Base-by-base conservation (phyloP, 192 early-diverging fungal genomes). In the Coemansia sp. region DNA sequence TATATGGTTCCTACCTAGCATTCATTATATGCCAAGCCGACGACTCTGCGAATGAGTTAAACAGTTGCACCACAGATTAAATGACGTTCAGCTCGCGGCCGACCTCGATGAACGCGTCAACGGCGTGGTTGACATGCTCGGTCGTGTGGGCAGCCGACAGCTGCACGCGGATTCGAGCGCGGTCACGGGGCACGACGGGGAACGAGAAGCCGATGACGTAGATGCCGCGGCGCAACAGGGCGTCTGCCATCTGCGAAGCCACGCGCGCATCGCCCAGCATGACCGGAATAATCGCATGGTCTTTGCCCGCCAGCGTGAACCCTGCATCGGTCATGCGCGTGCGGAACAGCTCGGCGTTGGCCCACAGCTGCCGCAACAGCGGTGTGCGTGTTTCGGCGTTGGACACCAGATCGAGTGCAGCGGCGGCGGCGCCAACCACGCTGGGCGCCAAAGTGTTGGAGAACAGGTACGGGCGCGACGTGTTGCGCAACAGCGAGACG, bases 331-430 rank as follows among this genome's bases (percentile, higher is more conserved):
- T 60, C 75, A 89, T 78, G 25, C 84, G 79, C 52, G 58, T 48
- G 64, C 87, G 79, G 82, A 89, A 89, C 12, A 85, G 64, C 44
- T 48, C 63, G 7, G 87, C 86, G 69, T 89, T 89, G 49, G 69
- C 71, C 78, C 83, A 84, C 20, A 89, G 78, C 50, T 76, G 73
- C 22, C 74, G 70, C 12, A 86, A 80, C 47, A 89, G 71, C 38
- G 79, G 66, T 9, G 20, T 19, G 51, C 68, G 66, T 1, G 72
- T 77, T 12, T 65, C 68, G 25, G 75, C 78, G 62, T 77, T 71
- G 36, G 70, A 75, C 21, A 85, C 65, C 26, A 86, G 68, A 6
- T 86, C 85, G 23, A 89, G 50, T 0, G 83, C 78, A 17, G 82
- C 83, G 1, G 65, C 50, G 2, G 84, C 84, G 1, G 80, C 80